Percentiles rank a stretch among this genome's conserved stretches.
phyloP scores from a whole-genome alignment of 2,329 filamentous ascomycete genomes.

The Nemania sp. region DNA sequence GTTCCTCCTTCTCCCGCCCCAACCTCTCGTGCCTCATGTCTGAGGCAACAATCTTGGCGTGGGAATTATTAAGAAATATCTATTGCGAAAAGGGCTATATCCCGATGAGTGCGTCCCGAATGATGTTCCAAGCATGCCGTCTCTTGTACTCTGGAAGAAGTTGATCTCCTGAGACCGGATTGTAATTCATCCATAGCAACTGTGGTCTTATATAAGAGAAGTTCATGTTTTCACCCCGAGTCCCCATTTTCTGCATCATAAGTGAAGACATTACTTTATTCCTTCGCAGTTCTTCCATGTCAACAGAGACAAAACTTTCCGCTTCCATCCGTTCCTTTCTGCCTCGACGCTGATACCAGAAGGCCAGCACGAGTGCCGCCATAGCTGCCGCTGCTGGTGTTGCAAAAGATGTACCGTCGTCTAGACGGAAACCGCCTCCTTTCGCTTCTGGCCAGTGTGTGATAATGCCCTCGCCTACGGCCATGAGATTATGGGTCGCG shows the following conservation, averaged over 20 bases:
- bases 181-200: slow-evolving; percentile 13
- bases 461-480: slow-evolving; percentile 12
- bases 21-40: too few species aligned
- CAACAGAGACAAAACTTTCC: not conserved
- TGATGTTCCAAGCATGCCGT: not conserved
- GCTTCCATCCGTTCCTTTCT: slow-evolving; percentile 8
- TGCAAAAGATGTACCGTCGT: slow-evolving; percentile 11
- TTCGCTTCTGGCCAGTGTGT: slow-evolving; percentile 21
- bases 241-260: slow-evolving; percentile 16
- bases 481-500: slow-evolving; percentile 19
- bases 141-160: slow-evolving; percentile 1
- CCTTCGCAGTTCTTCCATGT: slow-evolving; percentile 1
- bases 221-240: not conserved
- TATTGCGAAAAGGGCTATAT: not conserved
- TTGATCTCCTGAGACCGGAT: slow-evolving; percentile 4
- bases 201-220: slow-evolving; percentile 16
- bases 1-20: too few species aligned
- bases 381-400: slow-evolving; percentile 14
- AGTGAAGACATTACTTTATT: slow-evolving; percentile 14
- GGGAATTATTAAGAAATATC: too few species aligned
- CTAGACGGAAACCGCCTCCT: slow-evolving; percentile 20
- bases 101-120: slow-evolving; percentile 1
- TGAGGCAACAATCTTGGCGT: too few species aligned
- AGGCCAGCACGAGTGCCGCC: slow-evolving; percentile 7
- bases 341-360: slow-evolving; percentile 12